phyloP scores from a whole-genome alignment of 2,329 filamentous ascomycete genomes.

The Emergomyces pasteurianus region DNA sequence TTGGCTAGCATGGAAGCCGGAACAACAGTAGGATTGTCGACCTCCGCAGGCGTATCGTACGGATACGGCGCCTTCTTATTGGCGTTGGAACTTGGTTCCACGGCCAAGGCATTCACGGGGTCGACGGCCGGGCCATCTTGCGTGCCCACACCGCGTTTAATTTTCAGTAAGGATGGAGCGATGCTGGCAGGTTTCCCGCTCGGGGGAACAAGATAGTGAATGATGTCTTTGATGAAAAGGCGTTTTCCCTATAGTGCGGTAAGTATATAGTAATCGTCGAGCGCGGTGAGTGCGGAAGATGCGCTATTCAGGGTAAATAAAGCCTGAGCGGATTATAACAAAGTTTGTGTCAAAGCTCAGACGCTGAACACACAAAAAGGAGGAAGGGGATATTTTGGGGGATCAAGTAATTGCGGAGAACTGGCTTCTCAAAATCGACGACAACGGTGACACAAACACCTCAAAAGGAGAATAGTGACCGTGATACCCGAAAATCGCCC shows the following conservation, averaged over 20 bases:
- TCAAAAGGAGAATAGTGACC: neutral
- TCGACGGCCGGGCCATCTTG: slow-evolving; percentile 21
- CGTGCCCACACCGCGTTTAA: slow-evolving; percentile 50
- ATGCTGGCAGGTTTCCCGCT: slow-evolving; percentile 54
- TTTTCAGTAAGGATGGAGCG: slow-evolving; percentile 59
- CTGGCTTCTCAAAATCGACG: neutral
- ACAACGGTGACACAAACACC: neutral
- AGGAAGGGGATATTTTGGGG: neutral
- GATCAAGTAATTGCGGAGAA: neutral
- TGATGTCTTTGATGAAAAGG: slow-evolving; percentile 96
- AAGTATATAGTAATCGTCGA: slow-evolving; percentile 22
- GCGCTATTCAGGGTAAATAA: neutral
- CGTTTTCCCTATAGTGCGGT: slow-evolving; percentile 61
- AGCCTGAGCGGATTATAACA: neutral
- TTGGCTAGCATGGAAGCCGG: slow-evolving; percentile 59
- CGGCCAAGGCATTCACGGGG: slow-evolving; percentile 16
- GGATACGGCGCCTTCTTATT: slow-evolving; percentile 40
- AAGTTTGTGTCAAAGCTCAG: neutral
- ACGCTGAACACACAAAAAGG: neutral
- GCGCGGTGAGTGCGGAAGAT: neutral
- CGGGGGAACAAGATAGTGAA: slow-evolving; percentile 78
- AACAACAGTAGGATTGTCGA: slow-evolving; percentile 72
- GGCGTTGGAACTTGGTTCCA: slow-evolving; percentile 13
- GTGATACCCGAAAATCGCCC: neutral
- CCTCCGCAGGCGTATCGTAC: slow-evolving; percentile 47